A percentile compares a stretch with the other conserved stretches of the same genome.
Evolutionary conservation across 1,139 yeast species (phyloP).

Genomic region (Hyphopichia buzzinii): DNA sequence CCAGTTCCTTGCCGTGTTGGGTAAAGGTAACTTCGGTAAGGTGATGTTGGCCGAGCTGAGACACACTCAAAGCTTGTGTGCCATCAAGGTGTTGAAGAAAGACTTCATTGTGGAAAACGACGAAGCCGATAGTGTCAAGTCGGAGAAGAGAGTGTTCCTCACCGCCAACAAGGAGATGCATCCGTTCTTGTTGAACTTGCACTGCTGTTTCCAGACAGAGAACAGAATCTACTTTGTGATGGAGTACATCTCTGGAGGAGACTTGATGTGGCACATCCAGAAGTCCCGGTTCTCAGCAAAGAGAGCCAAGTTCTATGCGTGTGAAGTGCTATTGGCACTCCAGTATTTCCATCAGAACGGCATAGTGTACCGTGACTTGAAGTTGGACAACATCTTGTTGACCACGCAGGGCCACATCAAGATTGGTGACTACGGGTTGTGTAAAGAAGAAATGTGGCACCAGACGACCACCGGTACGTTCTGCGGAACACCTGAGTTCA

Average conservation of each 20-base stretch:
- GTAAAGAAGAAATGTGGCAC: constrained; percentile 94
- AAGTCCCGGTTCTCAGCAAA: constrained; percentile 84
- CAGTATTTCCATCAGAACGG: constrained; percentile 95
- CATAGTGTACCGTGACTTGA: constrained; percentile 93
- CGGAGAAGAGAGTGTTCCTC: constrained; percentile 88
- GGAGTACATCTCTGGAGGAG: constrained; percentile 98
- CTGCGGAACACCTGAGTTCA: constrained; percentile 98
- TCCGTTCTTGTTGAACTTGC: constrained; percentile 87
- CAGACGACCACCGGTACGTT: constrained; percentile 92
- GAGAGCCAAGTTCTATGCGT: constrained; percentile 95
- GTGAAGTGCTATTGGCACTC: constrained; percentile 87
- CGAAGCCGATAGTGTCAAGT: constrained; percentile 91
- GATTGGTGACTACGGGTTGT: constrained; percentile 94
- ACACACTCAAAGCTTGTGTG: constrained; percentile 75
- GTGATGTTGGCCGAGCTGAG: constrained; percentile 95
- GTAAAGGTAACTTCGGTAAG: constrained; percentile 97
- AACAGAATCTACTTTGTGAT: constrained; percentile 95
- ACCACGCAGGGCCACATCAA: constrained; percentile 94
- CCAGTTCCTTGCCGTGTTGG: constrained; percentile 88
- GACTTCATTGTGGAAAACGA: constrained; percentile 93
- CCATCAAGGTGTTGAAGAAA: constrained; percentile 92
- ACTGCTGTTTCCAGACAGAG: constrained; percentile 97
- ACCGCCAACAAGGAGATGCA: constrained; percentile 88
- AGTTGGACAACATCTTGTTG: constrained; percentile 86
- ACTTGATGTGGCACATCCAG: constrained; percentile 98